A percentile compares a stretch with the other conserved stretches of the same genome.
Conservation (phyloP, 1,139 yeast species). For the Groenewaldozyma sp. region DNA sequence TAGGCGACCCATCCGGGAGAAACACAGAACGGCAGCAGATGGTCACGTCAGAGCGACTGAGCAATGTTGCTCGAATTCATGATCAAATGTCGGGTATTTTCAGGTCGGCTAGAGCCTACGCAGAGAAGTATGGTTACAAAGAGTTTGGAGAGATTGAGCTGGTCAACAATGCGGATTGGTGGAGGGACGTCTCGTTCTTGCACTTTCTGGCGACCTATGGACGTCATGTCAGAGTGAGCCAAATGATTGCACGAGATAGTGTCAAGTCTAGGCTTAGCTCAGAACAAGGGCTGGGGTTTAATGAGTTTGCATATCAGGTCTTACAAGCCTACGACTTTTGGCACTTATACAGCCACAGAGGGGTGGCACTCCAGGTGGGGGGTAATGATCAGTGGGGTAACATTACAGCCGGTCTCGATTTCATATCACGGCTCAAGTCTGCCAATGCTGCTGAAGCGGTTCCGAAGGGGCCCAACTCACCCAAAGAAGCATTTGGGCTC, state of each 20-base stretch:
- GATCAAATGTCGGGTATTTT: conserved; percentile 56
- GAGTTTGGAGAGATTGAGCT: conserved; percentile 31
- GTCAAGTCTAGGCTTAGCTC: conserved; percentile 64
- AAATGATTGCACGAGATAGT: conserved; percentile 86
- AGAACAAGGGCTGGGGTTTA: conserved; percentile 76
- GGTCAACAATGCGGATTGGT: conserved; percentile 74
- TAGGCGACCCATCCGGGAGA: conserved; percentile 97
- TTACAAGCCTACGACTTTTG: conserved; percentile 92
- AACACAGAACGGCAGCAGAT: conserved; percentile 59
- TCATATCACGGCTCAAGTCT: conserved; percentile 52
- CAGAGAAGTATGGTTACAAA: conserved; percentile 43
- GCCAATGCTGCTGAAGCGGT: conserved; percentile 10
- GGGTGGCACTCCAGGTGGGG: conserved; percentile 76
- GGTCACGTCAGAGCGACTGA: conserved; percentile 40
- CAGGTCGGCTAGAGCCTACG: conserved; percentile 50
- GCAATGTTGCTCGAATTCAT: conserved; percentile 54
- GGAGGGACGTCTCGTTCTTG: conserved; percentile 66
- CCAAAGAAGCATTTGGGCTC: conserved; percentile 39
- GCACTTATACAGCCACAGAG: conserved; percentile 54
- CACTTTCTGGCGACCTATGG: conserved; percentile 76
- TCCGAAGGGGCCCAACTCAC: not conserved
- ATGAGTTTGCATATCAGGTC: conserved; percentile 88
- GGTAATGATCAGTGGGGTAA: conserved; percentile 99
- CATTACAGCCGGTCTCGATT: conserved; percentile 90
- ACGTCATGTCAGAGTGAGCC: conserved; percentile 65